Conservation (phyloP, 129 eudicot species). For the Mikania micrantha region DNA sequence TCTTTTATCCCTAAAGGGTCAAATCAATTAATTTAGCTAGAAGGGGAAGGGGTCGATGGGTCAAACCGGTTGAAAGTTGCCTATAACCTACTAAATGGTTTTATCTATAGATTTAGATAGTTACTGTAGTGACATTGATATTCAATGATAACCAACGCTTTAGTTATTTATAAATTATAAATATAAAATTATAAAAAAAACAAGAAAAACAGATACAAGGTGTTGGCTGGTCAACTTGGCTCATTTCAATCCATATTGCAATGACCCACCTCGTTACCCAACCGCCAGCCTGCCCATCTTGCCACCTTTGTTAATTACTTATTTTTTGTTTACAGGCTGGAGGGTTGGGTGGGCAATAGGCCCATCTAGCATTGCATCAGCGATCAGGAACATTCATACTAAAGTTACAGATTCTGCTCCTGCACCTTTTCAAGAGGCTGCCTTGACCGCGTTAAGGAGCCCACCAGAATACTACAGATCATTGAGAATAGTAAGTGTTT, state of each 20-base stretch:
- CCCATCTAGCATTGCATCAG: conserved; percentile 69
- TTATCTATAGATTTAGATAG: not conserved
- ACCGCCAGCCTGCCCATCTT: not conserved
- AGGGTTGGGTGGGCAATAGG: conserved; percentile 99
- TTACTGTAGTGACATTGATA: not conserved
- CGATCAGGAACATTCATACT: conserved; percentile 79
- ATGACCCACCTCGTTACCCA: not conserved
- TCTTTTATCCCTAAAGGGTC: not conserved
- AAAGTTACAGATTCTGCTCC: conserved; percentile 94
- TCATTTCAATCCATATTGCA: not conserved
- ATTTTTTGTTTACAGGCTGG: conserved; percentile 60
- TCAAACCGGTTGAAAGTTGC: not conserved
- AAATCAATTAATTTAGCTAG: not conserved
- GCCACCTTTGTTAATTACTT: not conserved
- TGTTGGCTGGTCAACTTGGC: not conserved
- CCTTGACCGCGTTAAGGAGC: conserved; percentile 77
- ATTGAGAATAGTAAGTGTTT: conserved; percentile 45
- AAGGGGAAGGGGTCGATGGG: not conserved
- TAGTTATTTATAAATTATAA: not conserved
- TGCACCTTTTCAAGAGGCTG: conserved; percentile 99
- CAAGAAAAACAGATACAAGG: not conserved
- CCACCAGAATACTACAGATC: conserved; percentile 53
- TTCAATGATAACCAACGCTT: not conserved
- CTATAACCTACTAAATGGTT: not conserved
- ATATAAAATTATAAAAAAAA: too few species aligned